Conservation (phyloP, 75 land plant species). For the Picea glauca region DNA sequence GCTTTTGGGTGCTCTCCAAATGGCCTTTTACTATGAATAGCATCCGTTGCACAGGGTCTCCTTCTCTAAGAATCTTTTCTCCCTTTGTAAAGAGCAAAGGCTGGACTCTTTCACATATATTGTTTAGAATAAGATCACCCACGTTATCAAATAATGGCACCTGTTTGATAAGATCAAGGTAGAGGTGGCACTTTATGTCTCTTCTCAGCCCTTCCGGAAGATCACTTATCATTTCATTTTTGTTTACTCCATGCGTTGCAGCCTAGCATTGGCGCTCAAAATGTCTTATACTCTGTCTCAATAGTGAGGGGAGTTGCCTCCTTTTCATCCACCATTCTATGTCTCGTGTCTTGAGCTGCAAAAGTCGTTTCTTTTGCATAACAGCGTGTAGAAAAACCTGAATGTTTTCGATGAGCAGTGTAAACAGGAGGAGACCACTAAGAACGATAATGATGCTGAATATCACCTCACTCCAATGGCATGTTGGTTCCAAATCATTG, state of each 20-base stretch:
- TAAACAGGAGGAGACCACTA: constrained; percentile 78
- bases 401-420: constrained; percentile 82
- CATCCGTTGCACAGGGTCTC: constrained; percentile 80
- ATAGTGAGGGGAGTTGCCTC: constrained; percentile 68
- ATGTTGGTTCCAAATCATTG: constrained; percentile 80
- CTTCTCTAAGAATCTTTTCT: constrained; percentile 71
- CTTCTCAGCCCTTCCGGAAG: constrained; percentile 85
- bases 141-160: constrained; percentile 14
- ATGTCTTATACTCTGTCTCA: constrained; percentile 77
- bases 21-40: constrained; percentile 76
- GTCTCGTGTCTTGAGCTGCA: constrained; percentile 77
- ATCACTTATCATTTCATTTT: constrained; percentile 58
- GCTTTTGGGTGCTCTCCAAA: constrained; percentile 62
- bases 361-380: constrained; percentile 69
- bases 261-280: constrained; percentile 82
- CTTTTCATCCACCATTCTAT: constrained; percentile 95
- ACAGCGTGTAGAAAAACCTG: constrained; percentile 67
- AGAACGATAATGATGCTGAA: constrained; percentile 76
- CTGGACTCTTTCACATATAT: too few relatives aligned
- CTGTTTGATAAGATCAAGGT: constrained; percentile 78
- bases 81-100: background rate
- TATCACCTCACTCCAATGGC: constrained; percentile 68
- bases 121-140: background rate
- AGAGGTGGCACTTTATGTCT: constrained; percentile 80
- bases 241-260: constrained; percentile 70